phyloP scores from a whole-genome alignment of 2,329 filamentous ascomycete species.

The Microsporum ferrugineum region DNA sequence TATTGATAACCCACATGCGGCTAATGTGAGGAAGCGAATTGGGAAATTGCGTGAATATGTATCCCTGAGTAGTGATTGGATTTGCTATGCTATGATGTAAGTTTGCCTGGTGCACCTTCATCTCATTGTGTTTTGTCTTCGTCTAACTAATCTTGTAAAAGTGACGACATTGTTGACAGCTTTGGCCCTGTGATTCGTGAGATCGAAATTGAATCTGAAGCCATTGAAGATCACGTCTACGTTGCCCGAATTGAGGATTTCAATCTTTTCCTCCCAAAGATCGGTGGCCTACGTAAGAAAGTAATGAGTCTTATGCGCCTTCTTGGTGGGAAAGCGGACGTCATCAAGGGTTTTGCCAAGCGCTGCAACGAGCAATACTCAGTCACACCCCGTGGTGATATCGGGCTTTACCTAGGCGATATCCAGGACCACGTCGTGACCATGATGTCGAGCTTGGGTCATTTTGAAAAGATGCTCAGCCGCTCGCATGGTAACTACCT shows the following conservation, averaged over 20 bases:
- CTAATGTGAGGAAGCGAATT: slow-evolving; percentile 83
- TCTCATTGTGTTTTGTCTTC: background rate
- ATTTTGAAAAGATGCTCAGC: slow-evolving; percentile 96
- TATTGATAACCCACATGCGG: slow-evolving; percentile 71
- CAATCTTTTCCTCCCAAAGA: slow-evolving; percentile 70
- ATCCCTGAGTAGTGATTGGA: slow-evolving; percentile 91
- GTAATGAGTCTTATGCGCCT: slow-evolving; percentile 89
- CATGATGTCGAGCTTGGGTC: slow-evolving; percentile 91
- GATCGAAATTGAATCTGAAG: slow-evolving; percentile 78
- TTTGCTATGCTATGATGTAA: slow-evolving; percentile 95
- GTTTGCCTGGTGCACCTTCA: slow-evolving; percentile 21
- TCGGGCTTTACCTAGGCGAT: slow-evolving; percentile 90
- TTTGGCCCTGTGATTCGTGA: slow-evolving; percentile 83
- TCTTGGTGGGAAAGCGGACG: slow-evolving; percentile 93
- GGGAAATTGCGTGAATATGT: slow-evolving; percentile 89
- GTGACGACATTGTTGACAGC: slow-evolving; percentile 92
- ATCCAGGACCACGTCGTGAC: slow-evolving; percentile 99
- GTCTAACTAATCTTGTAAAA: slow-evolving; percentile 25
- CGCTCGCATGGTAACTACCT: slow-evolving; percentile 93
- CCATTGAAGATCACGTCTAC: slow-evolving; percentile 92
- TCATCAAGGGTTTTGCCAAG: slow-evolving; percentile 94
- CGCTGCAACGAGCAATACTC: slow-evolving; percentile 97
- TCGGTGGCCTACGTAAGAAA: slow-evolving; percentile 85
- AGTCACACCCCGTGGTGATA: slow-evolving; percentile 89
- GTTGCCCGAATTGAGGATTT: slow-evolving; percentile 84